Evolutionary conservation across 768 basidiomycete genomes (phyloP).

Genomic region (Russula brevipes): DNA sequence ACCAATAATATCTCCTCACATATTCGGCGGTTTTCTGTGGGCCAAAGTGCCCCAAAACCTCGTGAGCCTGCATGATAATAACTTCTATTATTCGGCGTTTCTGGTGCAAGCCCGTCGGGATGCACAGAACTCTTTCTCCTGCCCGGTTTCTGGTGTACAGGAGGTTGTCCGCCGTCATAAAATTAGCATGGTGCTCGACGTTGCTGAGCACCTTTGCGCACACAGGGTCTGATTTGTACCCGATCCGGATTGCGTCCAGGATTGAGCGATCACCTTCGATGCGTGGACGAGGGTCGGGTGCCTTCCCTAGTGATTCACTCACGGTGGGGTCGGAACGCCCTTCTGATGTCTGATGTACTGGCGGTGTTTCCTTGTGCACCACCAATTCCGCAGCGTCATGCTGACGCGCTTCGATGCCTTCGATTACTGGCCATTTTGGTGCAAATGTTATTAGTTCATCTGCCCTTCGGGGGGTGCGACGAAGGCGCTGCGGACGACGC

Average conservation of each 20-base stretch:
- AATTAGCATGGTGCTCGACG: background rate
- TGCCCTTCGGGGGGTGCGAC: background rate
- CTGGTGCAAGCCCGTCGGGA: background rate
- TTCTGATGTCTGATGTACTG: background rate
- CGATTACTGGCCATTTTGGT: background rate
- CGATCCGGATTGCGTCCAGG: background rate
- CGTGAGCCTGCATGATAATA: background rate
- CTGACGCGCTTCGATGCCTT: background rate
- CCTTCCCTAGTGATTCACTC: background rate
- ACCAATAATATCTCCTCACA: background rate
- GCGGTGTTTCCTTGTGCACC: background rate
- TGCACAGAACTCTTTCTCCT: background rate
- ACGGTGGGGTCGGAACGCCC: background rate
- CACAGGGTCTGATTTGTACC: background rate
- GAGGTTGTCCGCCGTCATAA: background rate
- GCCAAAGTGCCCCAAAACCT: background rate
- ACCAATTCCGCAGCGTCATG: background rate
- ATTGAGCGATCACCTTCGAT: background rate
- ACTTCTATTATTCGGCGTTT: background rate
- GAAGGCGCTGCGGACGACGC: background rate
- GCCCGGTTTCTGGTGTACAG: background rate
- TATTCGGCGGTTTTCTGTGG: background rate
- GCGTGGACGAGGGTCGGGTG: background rate
- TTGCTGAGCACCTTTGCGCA: background rate
- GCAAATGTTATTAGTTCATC: background rate